These are phyloP conservation scores for Colletotrichum lindemuthianum DNA, from an alignment of 2,329 filamentous ascomycete genomes.

Conservation along the genomic window DNA sequence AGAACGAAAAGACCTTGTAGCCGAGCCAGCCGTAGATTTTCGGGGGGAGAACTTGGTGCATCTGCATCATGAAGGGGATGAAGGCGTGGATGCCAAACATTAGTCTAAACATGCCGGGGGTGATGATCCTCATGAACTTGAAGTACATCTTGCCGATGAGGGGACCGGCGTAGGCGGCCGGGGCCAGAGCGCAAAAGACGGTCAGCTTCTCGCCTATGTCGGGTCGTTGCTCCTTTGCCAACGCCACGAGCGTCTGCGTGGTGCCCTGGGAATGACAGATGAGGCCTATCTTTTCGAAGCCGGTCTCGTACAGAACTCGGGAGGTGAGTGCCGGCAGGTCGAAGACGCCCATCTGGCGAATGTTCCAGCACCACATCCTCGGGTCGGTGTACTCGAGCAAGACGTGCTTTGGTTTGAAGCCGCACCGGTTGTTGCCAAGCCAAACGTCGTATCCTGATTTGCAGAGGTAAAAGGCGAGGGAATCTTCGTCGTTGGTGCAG, in stretches of 20 bases:
- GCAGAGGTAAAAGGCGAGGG: slow-evolving; percentile 89
- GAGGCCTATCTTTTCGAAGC: slow-evolving; percentile 83
- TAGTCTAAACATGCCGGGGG: slow-evolving; percentile 77
- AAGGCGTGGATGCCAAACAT: slow-evolving; percentile 94
- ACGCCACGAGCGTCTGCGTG: slow-evolving; percentile 85
- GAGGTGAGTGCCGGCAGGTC: slow-evolving; percentile 85
- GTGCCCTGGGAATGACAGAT: slow-evolving; percentile 93
- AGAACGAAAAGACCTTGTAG: slow-evolving; percentile 88
- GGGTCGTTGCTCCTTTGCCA: slow-evolving; percentile 90
- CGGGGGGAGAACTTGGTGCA: slow-evolving; percentile 74
- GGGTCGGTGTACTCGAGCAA: slow-evolving; percentile 79
- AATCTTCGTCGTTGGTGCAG: slow-evolving; percentile 89
- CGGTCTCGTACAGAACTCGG: slow-evolving; percentile 82
- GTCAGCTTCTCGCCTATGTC: slow-evolving; percentile 84
- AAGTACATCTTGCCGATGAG: slow-evolving; percentile 89
- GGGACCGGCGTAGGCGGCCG: slow-evolving; percentile 89
- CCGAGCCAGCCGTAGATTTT: slow-evolving; percentile 81
- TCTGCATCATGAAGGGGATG: slow-evolving; percentile 91
- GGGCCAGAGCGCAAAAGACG: slow-evolving; percentile 90
- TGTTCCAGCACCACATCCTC: slow-evolving; percentile 97
- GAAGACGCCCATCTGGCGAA: slow-evolving; percentile 90
- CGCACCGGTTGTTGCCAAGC: slow-evolving; percentile 93
- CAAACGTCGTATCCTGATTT: slow-evolving; percentile 95
- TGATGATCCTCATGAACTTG: slow-evolving; percentile 87
- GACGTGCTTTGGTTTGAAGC: slow-evolving; percentile 81